Evolutionary conservation across 2,329 filamentous ascomycete species (phyloP).

Genomic region (Fragosphaeria purpurea): DNA sequence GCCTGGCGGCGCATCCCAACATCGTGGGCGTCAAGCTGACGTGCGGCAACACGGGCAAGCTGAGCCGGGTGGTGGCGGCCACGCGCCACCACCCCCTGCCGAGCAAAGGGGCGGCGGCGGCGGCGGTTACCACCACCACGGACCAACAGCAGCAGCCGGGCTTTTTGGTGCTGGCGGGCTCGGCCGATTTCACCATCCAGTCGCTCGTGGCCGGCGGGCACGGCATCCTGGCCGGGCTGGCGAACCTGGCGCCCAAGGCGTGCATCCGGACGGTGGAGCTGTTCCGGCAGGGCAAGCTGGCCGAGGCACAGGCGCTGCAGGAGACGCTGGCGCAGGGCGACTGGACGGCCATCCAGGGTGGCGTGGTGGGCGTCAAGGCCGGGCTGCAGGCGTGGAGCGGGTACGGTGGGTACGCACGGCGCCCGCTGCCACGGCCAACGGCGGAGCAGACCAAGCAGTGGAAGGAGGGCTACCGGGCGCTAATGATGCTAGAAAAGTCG

Average conservation of each 20-base stretch:
- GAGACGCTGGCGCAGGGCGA: conserved; percentile 57
- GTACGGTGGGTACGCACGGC: conserved; percentile 47
- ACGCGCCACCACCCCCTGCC: conserved; percentile 31
- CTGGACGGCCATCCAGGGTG: conserved; percentile 62
- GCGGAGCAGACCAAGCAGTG: conserved; percentile 37
- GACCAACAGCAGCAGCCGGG: conserved; percentile 17
- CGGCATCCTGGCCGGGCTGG: conserved; percentile 62
- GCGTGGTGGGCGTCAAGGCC: conserved; percentile 62
- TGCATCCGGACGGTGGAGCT: conserved; percentile 53
- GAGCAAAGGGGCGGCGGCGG: background rate
- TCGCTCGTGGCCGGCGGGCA: conserved; percentile 58
- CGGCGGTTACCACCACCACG: conserved; percentile 8
- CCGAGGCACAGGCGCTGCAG: conserved; percentile 54
- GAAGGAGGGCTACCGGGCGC: conserved; percentile 46
- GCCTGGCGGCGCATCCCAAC: conserved; percentile 50
- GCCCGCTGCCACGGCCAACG: conserved; percentile 41
- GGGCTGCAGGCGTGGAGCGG: conserved; percentile 56
- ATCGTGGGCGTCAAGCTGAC: conserved; percentile 62
- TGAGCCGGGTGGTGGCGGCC: conserved; percentile 52
- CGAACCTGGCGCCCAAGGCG: conserved; percentile 59
- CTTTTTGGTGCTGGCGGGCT: conserved; percentile 63
- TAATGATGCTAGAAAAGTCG: conserved; percentile 41
- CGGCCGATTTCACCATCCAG: conserved; percentile 62
- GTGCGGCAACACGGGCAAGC: conserved; percentile 60
- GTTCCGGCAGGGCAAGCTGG: conserved; percentile 44